Percentiles rank a stretch among this genome's conserved stretches.
Conservation (phyloP, 2,329 filamentous ascomycete genomes). For the Phaeophleospora eucalypticola region DNA sequence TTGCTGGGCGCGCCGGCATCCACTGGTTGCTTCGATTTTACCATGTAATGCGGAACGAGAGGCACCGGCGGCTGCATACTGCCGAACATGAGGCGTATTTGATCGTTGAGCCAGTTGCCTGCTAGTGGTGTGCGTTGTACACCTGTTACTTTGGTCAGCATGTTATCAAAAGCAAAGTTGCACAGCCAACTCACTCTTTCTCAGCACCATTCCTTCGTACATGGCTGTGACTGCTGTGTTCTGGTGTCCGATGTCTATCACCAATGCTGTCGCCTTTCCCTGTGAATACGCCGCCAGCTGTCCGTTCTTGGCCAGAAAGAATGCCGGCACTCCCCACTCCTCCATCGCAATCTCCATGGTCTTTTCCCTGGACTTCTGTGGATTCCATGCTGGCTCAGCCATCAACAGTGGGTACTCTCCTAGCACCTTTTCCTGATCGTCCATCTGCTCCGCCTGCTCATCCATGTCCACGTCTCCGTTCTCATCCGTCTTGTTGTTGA, state of each 20-base stretch:
- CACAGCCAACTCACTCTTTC: constrained; percentile 63
- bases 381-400: constrained; percentile 93
- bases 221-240: constrained; percentile 86
- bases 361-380: constrained; percentile 82
- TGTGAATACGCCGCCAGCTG: constrained; percentile 88
- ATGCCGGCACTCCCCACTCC: constrained; percentile 90
- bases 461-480: constrained; percentile 49
- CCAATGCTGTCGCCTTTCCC: constrained; percentile 87
- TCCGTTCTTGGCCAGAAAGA: constrained; percentile 85
- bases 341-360: constrained; percentile 96
- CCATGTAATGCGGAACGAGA: constrained; percentile 78
- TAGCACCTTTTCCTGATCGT: constrained; percentile 67
- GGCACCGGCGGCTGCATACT: constrained; percentile 65
- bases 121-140: constrained; percentile 80
- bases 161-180: neutral
- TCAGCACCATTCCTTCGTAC: constrained; percentile 90
- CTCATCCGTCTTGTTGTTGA: constrained; percentile 62
- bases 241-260: constrained; percentile 85
- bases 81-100: constrained; percentile 76
- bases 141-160: no score
- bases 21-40: constrained; percentile 82
- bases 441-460: constrained; percentile 55
- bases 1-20: constrained; percentile 79
- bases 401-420: constrained; percentile 87
- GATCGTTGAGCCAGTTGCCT: constrained; percentile 83